These are phyloP conservation scores for Trichosporon asahii DNA, from an alignment of 1,284 basidiomycete genomes.

Conservation along the genomic window DNA sequence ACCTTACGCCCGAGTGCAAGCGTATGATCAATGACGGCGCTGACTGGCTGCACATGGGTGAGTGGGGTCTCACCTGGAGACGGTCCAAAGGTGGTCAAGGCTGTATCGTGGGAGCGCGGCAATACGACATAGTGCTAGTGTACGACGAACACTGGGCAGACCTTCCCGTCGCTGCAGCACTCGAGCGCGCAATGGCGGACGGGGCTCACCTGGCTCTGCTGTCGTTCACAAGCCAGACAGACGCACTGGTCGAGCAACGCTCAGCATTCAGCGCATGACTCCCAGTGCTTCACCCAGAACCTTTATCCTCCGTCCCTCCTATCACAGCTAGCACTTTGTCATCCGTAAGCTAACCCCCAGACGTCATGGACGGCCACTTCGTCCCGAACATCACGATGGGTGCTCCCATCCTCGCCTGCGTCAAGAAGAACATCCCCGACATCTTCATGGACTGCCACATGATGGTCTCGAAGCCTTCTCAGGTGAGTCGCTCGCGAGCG, in stretches of 20 bases:
- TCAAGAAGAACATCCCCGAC: conserved; percentile 83
- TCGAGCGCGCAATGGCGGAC: too few species aligned
- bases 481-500: conserved; percentile 57
- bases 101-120: too few species aligned
- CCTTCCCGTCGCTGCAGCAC: too few species aligned
- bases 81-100: background rate
- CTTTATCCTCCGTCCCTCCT: too few species aligned
- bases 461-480: conserved; percentile 96
- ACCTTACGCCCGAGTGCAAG: conserved; percentile 84
- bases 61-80: conserved; percentile 36
- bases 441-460: conserved; percentile 99
- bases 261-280: too few species aligned
- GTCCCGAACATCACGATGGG: conserved; percentile 98
- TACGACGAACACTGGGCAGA: too few species aligned
- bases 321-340: too few species aligned
- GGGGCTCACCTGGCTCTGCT: too few species aligned
- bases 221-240: too few species aligned
- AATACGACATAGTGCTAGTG: too few species aligned
- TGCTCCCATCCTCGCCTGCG: conserved; percentile 80
- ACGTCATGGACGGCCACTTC: conserved; percentile 99
- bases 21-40: conserved; percentile 88
- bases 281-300: too few species aligned
- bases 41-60: conserved; percentile 96
- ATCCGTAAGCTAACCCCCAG: conserved; percentile 56
- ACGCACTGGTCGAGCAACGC: too few species aligned